Base-by-base conservation (phyloP, 2,329 filamentous ascomycete species). In the Lachnellula suecica region DNA sequence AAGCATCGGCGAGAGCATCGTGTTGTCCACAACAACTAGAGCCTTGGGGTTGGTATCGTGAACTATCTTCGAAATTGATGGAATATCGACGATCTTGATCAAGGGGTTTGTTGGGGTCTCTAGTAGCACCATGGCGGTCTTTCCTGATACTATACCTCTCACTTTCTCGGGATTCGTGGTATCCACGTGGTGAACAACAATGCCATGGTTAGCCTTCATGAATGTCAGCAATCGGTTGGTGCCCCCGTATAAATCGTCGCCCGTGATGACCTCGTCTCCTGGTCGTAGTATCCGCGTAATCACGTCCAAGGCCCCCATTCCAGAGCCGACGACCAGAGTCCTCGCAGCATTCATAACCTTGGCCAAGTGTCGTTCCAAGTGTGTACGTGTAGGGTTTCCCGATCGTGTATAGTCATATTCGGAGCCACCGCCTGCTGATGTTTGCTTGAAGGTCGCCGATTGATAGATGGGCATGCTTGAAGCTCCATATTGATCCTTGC, bases 341-440 rank as follows among this genome's bases (percentile, higher is more conserved):
- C 95, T 88, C 65, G 85, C 85, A 42, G 94, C 94, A 63, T 90
- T 92, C 95, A 99, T 99, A 70, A 99, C 96, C 82, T 99, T 99
- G 67, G 95, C 94, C 64, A 99, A 79, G 72, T 99, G 94, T 53
- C 93, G 85, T 76, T 99, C 94, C 58, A 99, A 83, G 68, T 99
- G 94, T 29, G 93, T 96, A 60, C 94, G 84, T 53, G 94, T 99
- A 17, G 94, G 94, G 70, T 99, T 99, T 51, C 94, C 94, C 31
- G 92, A 97, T 56, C 95, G 89, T 54, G 94, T 97, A 77, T 99
- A 99, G 76, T 99, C 94, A 73, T 97, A 99, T 72, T 97, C 92
- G 67, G 83, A 78, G 54, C 90, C 91, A 54, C 89, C 91, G 42
- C 74, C 79, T 57, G 88, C 87, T 17, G 88, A 90, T 20, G 82